Evolutionary conservation across 1,284 basidiomycete genomes (phyloP), one percentile per base, ranked within the genome.

Genomic region (Trichosporon asahii): DNA sequence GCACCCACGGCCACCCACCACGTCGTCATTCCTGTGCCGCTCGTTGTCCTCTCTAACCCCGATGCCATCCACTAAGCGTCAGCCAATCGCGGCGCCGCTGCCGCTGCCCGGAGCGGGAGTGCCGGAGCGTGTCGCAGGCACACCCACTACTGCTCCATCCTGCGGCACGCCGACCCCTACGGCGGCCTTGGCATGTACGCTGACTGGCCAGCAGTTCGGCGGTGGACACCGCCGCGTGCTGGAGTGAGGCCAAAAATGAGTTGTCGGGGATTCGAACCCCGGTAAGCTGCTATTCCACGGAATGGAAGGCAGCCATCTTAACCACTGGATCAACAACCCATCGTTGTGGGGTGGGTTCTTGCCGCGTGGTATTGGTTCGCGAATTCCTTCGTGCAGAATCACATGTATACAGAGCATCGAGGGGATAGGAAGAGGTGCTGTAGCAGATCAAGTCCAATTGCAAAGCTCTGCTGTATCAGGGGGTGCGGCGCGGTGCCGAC

Each of bases 191-290:
- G 49, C 49, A 25, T 53, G 21, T n/a, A 9, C 49, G 5, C 21
- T 25, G 6, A 18, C 49, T n/a, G 40, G 40, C 12, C 21, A 53
- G 21, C 6, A 15, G 21, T 53, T 44, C 15, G n/a, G 40, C 18
- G 18, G 4, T 44, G 15, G 6, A 5, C 40, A 40, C 15, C 37
- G 37, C 37, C 12, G 37, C 12, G 6, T 40, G 5, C 11, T 11
- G 37, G 37, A 40, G 37, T 14, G 37, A 18, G 6, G 15, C 3
- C 27, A 61, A 61, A 31, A 61, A 61, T 61, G 57, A 61, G 57
- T 61, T 61, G 57, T 61, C 57, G 57, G 55, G 55, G 55, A 57
- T 57, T 57, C 55, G 55, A 57, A 57, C 55, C 55, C 55, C 55
- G 55, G 55, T 57, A 57, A 57, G 55, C 55, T 57, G 55, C 55